These are phyloP conservation scores for Colletotrichum sp. DNA, from an alignment of 2,329 filamentous ascomycete genomes.

Conservation along the genomic window DNA sequence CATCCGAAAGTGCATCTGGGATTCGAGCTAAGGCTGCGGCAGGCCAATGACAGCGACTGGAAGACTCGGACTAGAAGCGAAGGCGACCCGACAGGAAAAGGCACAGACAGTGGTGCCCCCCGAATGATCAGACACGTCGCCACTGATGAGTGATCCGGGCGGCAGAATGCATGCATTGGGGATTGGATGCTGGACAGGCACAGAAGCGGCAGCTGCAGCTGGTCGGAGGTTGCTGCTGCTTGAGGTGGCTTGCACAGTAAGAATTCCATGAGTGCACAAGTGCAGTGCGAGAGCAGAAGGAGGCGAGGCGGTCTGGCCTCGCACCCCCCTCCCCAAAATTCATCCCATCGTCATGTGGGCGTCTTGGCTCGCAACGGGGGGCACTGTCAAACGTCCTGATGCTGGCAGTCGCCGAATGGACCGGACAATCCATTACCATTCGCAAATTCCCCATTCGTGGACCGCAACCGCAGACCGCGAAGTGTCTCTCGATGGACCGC, in stretches of 20 bases:
- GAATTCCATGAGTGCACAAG: not conserved
- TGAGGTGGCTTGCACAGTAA: not conserved
- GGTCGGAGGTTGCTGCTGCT: not conserved
- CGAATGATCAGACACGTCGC: conserved; percentile 7
- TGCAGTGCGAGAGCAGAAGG: not conserved
- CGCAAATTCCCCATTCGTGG: conserved; percentile 20
- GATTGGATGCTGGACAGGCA: not conserved
- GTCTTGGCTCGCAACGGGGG: not conserved
- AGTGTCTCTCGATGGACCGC: not conserved
- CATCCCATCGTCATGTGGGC: conserved; percentile 14
- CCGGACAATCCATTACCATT: conserved; percentile 18
- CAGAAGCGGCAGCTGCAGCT: not conserved
- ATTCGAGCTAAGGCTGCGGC: not conserved
- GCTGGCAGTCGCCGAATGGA: not conserved
- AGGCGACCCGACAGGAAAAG: not conserved
- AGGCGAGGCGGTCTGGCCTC: conserved; percentile 6
- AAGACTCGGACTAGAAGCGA: not conserved
- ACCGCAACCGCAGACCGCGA: not conserved
- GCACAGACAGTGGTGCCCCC: not conserved
- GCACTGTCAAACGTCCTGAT: not conserved
- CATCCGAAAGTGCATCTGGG: not conserved
- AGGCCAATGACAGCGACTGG: not conserved
- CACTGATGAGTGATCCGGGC: not conserved
- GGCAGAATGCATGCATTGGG: not conserved
- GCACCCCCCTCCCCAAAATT: not conserved